phyloP scores from a whole-genome alignment of 305 asterid species.

The Fraxinus albicans region DNA sequence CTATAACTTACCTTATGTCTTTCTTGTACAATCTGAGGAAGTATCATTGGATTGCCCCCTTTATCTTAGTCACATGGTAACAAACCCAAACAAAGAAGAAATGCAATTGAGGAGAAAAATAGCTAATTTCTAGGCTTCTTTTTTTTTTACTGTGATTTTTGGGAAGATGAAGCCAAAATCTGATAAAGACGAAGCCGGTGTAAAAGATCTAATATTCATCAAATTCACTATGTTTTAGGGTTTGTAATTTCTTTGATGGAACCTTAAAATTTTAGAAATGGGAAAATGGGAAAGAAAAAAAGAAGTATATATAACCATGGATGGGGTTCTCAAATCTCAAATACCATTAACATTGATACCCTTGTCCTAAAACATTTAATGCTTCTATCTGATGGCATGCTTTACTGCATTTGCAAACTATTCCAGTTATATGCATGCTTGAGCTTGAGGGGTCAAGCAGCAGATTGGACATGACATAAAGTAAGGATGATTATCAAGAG shows the following conservation, averaged over 20 bases:
- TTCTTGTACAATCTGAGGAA: not conserved
- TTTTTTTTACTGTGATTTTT: not conserved
- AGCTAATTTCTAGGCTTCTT: not conserved
- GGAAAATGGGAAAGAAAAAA: not conserved
- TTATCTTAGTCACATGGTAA: not conserved
- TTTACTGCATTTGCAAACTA: not conserved
- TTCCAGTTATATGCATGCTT: not conserved
- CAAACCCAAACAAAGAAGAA: not conserved
- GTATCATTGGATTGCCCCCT: not conserved
- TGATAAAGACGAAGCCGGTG: not conserved
- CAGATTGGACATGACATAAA: not conserved
- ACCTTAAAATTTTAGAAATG: not conserved
- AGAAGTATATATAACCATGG: not conserved
- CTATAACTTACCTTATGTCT: not conserved
- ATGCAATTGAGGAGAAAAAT: not conserved
- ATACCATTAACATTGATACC: not conserved
- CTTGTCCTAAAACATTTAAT: constrained; percentile 4
- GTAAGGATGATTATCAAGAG: not conserved
- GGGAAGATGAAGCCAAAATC: not conserved
- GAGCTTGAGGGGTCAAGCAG: not conserved
- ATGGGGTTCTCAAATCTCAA: not conserved
- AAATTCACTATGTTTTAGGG: not conserved
- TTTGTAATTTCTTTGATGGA: not conserved
- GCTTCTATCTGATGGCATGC: constrained; percentile 3
- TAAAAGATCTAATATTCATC: not conserved